Evolutionary conservation across 2,329 filamentous ascomycete species (phyloP).

Genomic region (Colletotrichum sp.): DNA sequence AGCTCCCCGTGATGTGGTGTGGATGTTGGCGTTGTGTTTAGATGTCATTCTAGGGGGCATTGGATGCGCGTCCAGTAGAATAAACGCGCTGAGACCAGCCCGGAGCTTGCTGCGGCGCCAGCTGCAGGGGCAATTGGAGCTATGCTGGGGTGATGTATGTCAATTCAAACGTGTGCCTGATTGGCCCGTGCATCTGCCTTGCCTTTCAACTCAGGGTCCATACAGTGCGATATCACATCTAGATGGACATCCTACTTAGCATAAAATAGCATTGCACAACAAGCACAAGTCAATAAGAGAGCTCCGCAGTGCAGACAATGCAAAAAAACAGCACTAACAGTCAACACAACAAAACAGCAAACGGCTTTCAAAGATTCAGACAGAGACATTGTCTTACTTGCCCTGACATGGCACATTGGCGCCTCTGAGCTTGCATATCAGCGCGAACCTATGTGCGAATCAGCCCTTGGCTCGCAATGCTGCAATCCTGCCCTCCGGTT

Average conservation of each 20-base stretch:
- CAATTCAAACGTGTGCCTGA: neutral
- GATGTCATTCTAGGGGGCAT: conserved; percentile 10
- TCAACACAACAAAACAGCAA: neutral
- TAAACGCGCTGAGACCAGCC: conserved; percentile 10
- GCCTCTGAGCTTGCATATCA: neutral
- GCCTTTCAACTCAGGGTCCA: neutral
- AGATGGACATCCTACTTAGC: neutral
- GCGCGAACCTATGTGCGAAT: neutral
- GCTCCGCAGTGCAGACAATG: neutral
- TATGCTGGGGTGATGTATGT: neutral
- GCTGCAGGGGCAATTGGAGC: neutral
- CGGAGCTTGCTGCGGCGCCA: neutral
- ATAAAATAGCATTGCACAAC: neutral
- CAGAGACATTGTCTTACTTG: neutral
- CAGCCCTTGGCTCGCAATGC: neutral
- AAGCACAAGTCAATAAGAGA: neutral
- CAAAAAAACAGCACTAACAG: neutral
- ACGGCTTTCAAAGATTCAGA: neutral
- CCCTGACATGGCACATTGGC: neutral
- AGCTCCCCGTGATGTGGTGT: neutral
- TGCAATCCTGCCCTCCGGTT: neutral
- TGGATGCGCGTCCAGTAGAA: conserved; percentile 14
- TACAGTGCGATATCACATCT: neutral
- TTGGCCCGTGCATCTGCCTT: neutral
- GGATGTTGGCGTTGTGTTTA: conserved; percentile 10